Evolutionary conservation across 345 rosid genomes (phyloP), one percentile per base, ranked within the genome.

Genomic region (Moringa oleifera): DNA sequence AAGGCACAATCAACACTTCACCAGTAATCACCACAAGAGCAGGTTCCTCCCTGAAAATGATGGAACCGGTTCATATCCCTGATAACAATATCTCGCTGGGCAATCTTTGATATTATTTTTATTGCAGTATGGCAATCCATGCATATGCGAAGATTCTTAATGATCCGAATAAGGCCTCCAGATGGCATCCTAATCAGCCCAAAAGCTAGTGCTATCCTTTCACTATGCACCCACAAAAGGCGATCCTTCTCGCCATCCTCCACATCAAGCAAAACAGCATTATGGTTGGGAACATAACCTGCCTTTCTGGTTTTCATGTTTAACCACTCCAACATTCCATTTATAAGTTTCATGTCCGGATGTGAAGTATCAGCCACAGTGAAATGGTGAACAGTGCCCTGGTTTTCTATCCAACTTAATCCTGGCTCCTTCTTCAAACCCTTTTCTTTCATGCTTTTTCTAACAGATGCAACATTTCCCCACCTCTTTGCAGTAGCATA

Each of bases 41-140:
- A 92, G 55, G 47, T 64, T 62, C 96, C 97, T 10, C 61, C 73
- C 20, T 74, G 77, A 76, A 92, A 87, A 57, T 83, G 91, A 81
- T 92, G 97, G 71, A 84, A 89, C 15, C 93, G 80, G 58, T 93
- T 87, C 85, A 84, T 82, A 81, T 87, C 98, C 71, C 94, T 76
- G 19, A 93, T 78, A 47, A 93, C 59, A 67, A 93, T 84, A 55
- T 80, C 91, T 61, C 87, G 77, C 53, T 71, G 77, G 58, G 89
- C 80, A 0, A 89, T 71, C 65, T 79, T 75, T 51, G 95, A 84
- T 59, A 89, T 75, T 46, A 81, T 41, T 79, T 89, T 92, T 73
- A 92, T 83, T 31, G 77, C 85, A 61, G 66, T 70, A 74, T 92
- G 97, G 66, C 93, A 89, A 58, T 85, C 96, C 23, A 80, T 80